Conservation (phyloP, 176 grass and related monocot genomes). For the Eragrostis nindensis region DNA sequence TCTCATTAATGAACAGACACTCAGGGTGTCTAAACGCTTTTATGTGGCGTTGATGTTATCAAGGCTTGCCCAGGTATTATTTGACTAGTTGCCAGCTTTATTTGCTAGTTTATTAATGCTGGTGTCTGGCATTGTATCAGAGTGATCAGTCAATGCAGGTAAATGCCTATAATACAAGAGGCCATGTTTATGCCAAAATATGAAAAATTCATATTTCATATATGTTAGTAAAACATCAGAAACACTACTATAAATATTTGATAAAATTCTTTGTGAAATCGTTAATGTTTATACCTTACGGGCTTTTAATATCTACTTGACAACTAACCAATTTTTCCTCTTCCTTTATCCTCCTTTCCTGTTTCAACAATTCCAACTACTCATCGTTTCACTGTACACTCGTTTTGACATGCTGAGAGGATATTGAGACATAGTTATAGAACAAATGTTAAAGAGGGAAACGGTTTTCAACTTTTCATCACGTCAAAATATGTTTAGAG, state of each 20-base stretch:
- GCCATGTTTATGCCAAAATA: not conserved
- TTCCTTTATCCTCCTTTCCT: too few species aligned
- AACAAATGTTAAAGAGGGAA: not conserved
- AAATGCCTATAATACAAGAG: not conserved
- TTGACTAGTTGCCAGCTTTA: slow-evolving; percentile 15
- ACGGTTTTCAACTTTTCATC: slow-evolving; percentile 3
- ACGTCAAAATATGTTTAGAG: not conserved
- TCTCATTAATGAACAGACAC: slow-evolving; percentile 62
- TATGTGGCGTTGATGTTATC: slow-evolving; percentile 96
- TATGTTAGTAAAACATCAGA: not conserved
- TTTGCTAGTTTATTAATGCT: slow-evolving; percentile 7
- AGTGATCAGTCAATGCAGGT: not conserved
- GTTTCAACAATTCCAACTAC: not conserved
- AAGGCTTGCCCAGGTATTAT: slow-evolving; percentile 80
- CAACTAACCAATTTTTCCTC: not conserved
- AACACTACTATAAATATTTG: not conserved
- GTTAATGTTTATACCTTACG: not conserved
- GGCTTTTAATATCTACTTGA: not conserved
- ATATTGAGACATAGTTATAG: not conserved
- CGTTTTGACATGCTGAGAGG: not conserved
- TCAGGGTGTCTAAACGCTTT: slow-evolving; percentile 90
- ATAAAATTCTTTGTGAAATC: not conserved
- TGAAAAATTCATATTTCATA: not conserved
- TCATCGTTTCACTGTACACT: not conserved
- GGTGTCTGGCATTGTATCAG: not conserved